Conservation (phyloP, 495 filamentous ascomycete genomes). For the Penicillium flavigenum region DNA sequence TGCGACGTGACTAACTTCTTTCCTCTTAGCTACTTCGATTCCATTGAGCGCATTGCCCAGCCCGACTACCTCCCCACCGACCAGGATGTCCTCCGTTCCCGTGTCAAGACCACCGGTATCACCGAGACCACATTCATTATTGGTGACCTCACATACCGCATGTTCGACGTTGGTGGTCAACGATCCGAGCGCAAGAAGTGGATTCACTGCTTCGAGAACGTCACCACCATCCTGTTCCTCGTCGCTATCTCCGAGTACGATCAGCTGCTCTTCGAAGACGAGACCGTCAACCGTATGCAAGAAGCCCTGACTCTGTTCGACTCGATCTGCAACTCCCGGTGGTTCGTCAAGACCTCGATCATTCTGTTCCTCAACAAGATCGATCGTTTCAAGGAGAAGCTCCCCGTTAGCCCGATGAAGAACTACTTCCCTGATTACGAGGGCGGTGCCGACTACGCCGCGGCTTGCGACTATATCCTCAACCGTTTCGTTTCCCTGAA, state of each 20-base stretch:
- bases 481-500: slow-evolving; percentile 96
- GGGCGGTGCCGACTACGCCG: slow-evolving; percentile 85
- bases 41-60: slow-evolving; percentile 85
- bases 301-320: slow-evolving; percentile 97
- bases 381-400: slow-evolving; percentile 99
- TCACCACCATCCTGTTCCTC: slow-evolving; percentile 96
- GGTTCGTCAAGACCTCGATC: slow-evolving; percentile 99
- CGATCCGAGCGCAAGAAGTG: slow-evolving; percentile 99
- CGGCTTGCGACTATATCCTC: slow-evolving; percentile 94
- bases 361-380: slow-evolving; percentile 99
- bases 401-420: slow-evolving; percentile 98
- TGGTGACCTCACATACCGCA: slow-evolving; percentile 94
- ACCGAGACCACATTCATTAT: slow-evolving; percentile 99
- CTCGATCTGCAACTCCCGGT: slow-evolving; percentile 98
- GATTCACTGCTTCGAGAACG: slow-evolving; percentile 99
- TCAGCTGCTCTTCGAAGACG: slow-evolving; percentile 93
- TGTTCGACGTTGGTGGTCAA: slow-evolving; percentile 99
- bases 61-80: slow-evolving; percentile 96
- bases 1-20: slow-evolving; percentile 4
- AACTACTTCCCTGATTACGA: slow-evolving; percentile 99
- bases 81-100: slow-evolving; percentile 94
- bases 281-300: slow-evolving; percentile 92
- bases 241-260: slow-evolving; percentile 99
- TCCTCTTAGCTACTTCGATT: slow-evolving; percentile 83
- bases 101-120: slow-evolving; percentile 99